phyloP scores from a whole-genome alignment of 768 basidiomycete genomes.

The Boletus coccyginus region DNA sequence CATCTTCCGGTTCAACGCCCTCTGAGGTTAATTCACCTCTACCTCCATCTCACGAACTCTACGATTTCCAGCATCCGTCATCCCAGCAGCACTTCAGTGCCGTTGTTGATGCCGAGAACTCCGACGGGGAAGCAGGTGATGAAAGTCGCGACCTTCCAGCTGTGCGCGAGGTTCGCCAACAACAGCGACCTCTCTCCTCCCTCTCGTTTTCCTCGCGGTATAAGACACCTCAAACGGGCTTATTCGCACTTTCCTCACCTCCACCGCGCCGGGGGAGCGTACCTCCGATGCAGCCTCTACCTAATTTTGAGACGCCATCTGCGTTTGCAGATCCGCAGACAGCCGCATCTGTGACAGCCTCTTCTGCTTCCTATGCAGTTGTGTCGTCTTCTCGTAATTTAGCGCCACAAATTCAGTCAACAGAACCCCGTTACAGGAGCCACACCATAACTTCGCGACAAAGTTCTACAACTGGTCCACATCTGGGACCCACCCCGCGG shows the following conservation, averaged over 20 bases:
- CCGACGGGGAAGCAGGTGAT: constrained; percentile 48
- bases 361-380: constrained; percentile 37
- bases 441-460: constrained; percentile 35
- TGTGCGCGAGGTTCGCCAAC: constrained; percentile 37
- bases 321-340: constrained; percentile 57
- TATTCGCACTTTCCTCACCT: constrained; percentile 56
- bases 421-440: constrained; percentile 35
- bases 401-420: constrained; percentile 36
- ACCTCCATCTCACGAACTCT: constrained; percentile 15
- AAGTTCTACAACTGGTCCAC: constrained; percentile 31
- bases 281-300: constrained; percentile 69
- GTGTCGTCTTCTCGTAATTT: constrained; percentile 39
- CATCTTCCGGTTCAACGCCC: constrained; percentile 63
- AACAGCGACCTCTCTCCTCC: constrained; percentile 67
- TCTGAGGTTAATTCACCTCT: constrained; percentile 39
- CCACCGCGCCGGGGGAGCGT: constrained; percentile 41
- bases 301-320: constrained; percentile 68
- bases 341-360: constrained; percentile 36
- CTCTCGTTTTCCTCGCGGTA: constrained; percentile 64
- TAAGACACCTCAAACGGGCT: constrained; percentile 70
- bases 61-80: constrained; percentile 11
- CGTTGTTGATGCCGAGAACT: constrained; percentile 34
- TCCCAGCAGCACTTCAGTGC: constrained; percentile 14
- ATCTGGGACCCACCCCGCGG: constrained; percentile 45
- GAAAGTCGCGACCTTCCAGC: constrained; percentile 44